These are phyloP conservation scores for Acacia acuminata DNA, from an alignment of 306 rosid species.

Conservation along the genomic window DNA sequence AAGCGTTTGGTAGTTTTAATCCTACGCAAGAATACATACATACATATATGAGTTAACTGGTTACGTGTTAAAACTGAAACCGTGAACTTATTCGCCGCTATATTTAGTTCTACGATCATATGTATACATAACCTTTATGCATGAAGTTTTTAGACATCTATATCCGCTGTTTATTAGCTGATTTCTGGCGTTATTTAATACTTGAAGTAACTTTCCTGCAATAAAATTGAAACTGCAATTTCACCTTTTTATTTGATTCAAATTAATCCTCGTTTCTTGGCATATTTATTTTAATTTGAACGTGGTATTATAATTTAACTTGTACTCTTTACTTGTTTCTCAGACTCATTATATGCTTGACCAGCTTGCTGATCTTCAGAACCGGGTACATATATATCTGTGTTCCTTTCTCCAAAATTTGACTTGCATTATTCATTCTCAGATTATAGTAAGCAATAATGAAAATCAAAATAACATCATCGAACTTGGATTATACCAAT, in stretches of 20 bases:
- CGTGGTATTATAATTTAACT: background rate
- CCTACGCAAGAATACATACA: too few species aligned
- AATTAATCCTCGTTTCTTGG: background rate
- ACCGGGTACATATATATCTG: constrained; percentile 44
- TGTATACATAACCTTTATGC: background rate
- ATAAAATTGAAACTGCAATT: background rate
- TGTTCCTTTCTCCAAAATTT: background rate
- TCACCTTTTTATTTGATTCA: background rate
- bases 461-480: background rate
- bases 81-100: too few species aligned
- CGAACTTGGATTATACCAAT: background rate
- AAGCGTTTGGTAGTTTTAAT: background rate
- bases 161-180: background rate
- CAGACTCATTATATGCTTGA: constrained; percentile 79
- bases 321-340: background rate
- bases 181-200: background rate
- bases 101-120: background rate
- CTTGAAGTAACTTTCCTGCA: background rate
- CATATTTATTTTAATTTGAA: background rate
- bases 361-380: constrained; percentile 81
- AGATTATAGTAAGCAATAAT: background rate
- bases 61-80: background rate
- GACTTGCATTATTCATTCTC: too few species aligned
- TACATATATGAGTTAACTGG: background rate
- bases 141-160: background rate